Evolutionary conservation across 2,329 filamentous ascomycete genomes (phyloP).

Genomic region (Cadophora luteo-olivacea): DNA sequence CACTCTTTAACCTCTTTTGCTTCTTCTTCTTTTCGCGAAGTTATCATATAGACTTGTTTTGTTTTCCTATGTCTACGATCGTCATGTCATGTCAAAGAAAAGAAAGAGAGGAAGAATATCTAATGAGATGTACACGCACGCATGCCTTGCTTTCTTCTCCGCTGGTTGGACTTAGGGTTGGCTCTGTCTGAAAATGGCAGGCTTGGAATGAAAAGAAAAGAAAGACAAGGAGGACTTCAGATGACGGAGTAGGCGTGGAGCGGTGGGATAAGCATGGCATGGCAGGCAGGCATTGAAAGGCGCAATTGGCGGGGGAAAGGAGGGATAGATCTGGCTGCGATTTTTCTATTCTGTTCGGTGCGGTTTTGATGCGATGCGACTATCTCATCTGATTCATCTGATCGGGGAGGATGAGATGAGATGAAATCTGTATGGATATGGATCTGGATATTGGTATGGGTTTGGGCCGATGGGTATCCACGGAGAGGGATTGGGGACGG

Average conservation of each 20-base stretch:
- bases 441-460: background rate
- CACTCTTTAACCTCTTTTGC: background rate
- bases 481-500: background rate
- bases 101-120: background rate
- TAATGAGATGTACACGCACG: background rate
- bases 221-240: background rate
- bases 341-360: background rate
- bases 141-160: constrained; percentile 25
- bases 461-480: background rate
- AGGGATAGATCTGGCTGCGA: background rate
- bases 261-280: background rate
- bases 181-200: background rate
- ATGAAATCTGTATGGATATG: background rate
- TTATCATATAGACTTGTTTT: constrained; percentile 19
- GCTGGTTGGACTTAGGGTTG: constrained; percentile 29
- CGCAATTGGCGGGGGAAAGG: background rate
- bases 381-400: background rate
- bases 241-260: background rate
- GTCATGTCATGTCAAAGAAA: constrained; percentile 21
- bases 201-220: constrained; percentile 4
- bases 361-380: background rate
- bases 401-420: background rate
- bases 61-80: constrained; percentile 7
- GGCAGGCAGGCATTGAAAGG: constrained; percentile 13
- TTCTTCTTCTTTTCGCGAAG: background rate